Conservation (phyloP, 495 filamentous ascomycete genomes). For the Annulohypoxylon nitens region DNA sequence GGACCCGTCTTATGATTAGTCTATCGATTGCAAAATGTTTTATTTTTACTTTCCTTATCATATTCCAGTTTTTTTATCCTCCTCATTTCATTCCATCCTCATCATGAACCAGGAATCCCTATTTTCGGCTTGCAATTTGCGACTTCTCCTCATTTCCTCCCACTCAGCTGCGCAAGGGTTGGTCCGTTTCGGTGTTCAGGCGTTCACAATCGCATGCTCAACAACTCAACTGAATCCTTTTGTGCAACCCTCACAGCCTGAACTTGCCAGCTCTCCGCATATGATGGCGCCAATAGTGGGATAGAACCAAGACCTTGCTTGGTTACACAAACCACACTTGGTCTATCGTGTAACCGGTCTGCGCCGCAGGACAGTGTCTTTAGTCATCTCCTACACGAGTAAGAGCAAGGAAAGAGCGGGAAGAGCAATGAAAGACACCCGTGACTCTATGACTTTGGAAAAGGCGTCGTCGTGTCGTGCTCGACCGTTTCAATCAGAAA, state of each 20-base stretch:
- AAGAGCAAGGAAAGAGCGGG: not conserved
- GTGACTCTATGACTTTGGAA: not conserved
- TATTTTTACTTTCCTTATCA: constrained; percentile 13
- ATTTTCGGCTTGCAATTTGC: not conserved
- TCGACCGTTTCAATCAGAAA: constrained; percentile 12
- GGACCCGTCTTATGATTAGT: constrained; percentile 9
- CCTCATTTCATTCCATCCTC: not conserved
- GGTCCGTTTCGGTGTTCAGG: not conserved
- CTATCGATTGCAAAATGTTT: not conserved
- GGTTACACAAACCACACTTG: constrained; percentile 5
- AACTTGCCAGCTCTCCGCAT: constrained; percentile 2
- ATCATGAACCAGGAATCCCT: not conserved
- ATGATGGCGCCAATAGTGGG: not conserved
- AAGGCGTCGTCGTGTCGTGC: not conserved
- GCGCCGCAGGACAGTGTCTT: not conserved
- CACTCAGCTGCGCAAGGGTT: not conserved
- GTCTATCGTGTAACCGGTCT: constrained; percentile 3
- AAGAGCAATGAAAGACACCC: no score
- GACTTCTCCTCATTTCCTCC: not conserved
- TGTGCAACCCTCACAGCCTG: constrained; percentile 15
- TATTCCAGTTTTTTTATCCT: not conserved
- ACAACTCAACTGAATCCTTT: constrained; percentile 10
- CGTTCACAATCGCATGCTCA: not conserved
- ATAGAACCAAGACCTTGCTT: not conserved
- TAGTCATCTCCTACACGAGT: constrained; percentile 9